Percentiles rank a stretch among this genome's conserved stretches.
phyloP scores from a whole-genome alignment of 352 stramenopile species.

The Pythium chondricola region DNA sequence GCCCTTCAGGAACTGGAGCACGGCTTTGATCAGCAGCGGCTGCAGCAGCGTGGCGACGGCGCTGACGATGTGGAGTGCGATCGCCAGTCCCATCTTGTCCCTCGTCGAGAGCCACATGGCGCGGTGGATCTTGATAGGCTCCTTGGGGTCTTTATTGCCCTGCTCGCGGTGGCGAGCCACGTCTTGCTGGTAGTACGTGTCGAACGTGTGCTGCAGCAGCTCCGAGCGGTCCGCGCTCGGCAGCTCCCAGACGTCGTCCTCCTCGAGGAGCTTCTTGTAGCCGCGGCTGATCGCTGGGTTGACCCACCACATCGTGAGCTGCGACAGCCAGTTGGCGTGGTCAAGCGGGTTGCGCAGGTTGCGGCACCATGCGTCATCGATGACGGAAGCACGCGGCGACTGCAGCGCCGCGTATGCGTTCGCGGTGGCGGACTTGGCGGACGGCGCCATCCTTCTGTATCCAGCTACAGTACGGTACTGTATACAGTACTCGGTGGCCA shows the following conservation, averaged over 20 bases:
- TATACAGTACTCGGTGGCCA: too few species aligned
- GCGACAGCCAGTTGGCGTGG: constrained; percentile 8
- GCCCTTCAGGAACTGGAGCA: constrained; percentile 20
- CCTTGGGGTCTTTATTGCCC: not conserved
- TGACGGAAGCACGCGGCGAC: constrained; percentile 1
- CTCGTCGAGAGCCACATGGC: constrained; percentile 27
- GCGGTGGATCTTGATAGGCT: constrained; percentile 5
- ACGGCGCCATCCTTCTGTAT: not conserved
- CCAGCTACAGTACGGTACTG: not conserved
- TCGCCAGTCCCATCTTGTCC: constrained; percentile 21
- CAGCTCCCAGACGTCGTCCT: constrained; percentile 29
- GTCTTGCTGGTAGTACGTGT: not conserved
- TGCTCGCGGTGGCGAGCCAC: not conserved
- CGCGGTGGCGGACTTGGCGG: not conserved
- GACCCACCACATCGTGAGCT: constrained; percentile 21
- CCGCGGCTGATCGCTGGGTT: constrained; percentile 7
- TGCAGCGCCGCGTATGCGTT: constrained; percentile 6
- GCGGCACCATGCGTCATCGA: constrained; percentile 3
- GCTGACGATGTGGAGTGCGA: constrained; percentile 18
- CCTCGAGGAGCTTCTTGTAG: constrained; percentile 15
- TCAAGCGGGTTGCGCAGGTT: constrained; percentile 8
- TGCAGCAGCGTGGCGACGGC: constrained; percentile 17
- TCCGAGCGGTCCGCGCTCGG: constrained; percentile 13
- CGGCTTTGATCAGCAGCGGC: constrained; percentile 18
- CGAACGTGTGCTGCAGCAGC: constrained; percentile 21